A percentile compares a stretch with the other conserved stretches of the same genome.
Evolutionary conservation across 768 basidiomycete species (phyloP).

Genomic region (Guyanaporus albipodus): DNA sequence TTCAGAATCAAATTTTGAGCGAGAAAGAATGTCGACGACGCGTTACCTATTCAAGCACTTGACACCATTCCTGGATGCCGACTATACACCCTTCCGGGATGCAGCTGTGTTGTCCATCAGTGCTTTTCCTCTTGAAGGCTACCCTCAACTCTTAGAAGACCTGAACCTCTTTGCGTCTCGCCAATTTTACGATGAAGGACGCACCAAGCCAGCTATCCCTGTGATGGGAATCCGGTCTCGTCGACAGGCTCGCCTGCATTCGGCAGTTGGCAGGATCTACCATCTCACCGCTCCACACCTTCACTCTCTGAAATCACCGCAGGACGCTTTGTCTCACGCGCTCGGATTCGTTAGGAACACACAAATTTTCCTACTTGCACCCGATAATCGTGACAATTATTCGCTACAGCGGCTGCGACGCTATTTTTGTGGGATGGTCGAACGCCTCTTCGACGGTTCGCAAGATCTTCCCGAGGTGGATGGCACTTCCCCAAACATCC

Average conservation of each 20-base stretch:
- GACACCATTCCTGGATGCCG: slow-evolving; percentile 84
- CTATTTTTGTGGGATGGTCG: slow-evolving; percentile 88
- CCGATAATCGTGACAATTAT: slow-evolving; percentile 70
- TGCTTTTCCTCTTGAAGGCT: slow-evolving; percentile 71
- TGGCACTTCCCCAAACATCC: slow-evolving; percentile 66
- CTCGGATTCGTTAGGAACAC: slow-evolving; percentile 86
- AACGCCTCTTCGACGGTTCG: slow-evolving; percentile 78
- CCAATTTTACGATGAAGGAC: slow-evolving; percentile 72
- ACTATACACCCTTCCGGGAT: slow-evolving; percentile 79
- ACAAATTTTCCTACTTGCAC: slow-evolving; percentile 67
- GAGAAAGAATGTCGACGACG: slow-evolving; percentile 78
- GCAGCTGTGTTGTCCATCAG: slow-evolving; percentile 87
- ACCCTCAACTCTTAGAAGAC: slow-evolving; percentile 80
- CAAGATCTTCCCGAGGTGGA: slow-evolving; percentile 70
- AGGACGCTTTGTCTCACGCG: slow-evolving; percentile 71
- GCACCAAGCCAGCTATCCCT: slow-evolving; percentile 44
- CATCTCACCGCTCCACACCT: slow-evolving; percentile 77
- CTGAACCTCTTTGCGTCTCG: slow-evolving; percentile 74
- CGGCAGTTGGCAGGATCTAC: slow-evolving; percentile 86
- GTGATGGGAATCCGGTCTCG: slow-evolving; percentile 54
- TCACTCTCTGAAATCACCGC: slow-evolving; percentile 63
- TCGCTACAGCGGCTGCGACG: slow-evolving; percentile 78
- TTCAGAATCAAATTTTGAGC: slow-evolving; percentile 72
- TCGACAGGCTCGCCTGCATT: slow-evolving; percentile 75
- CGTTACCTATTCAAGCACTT: slow-evolving; percentile 81